phyloP scores from a whole-genome alignment of 1,284 basidiomycete genomes.

The Cryptococcus maquisensis region DNA sequence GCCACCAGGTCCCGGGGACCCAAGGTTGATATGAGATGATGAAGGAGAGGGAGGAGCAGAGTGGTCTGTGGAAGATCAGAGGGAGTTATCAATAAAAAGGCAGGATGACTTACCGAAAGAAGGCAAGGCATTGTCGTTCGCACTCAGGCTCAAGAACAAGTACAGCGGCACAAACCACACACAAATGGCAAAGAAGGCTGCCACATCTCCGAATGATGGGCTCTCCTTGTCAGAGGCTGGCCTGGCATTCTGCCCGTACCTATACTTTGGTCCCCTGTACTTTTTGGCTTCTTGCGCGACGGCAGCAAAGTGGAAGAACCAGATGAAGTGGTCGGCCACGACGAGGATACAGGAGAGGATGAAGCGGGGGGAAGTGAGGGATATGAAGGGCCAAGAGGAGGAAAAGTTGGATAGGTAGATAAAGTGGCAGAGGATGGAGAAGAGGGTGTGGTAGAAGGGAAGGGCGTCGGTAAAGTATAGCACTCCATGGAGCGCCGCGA shows the following conservation, averaged over 20 bases:
- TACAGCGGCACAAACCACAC: constrained; percentile 90
- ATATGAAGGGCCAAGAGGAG: constrained; percentile 79
- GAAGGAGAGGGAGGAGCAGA: constrained; percentile 28
- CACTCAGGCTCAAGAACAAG: constrained; percentile 85
- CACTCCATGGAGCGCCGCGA: constrained; percentile 71
- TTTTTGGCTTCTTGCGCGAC: constrained; percentile 55
- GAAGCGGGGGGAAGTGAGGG: constrained; percentile 75
- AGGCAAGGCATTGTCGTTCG: constrained; percentile 90
- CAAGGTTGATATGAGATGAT: constrained; percentile 29
- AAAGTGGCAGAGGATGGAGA: constrained; percentile 76
- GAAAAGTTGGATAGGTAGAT: constrained; percentile 91
- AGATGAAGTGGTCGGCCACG: constrained; percentile 81
- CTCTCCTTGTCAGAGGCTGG: constrained; percentile 27
- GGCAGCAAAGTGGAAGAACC: constrained; percentile 87
- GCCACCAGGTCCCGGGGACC: constrained; percentile 10
- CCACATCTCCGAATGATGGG: constrained; percentile 79
- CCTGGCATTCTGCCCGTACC: constrained; percentile 20
- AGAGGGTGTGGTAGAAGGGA: constrained; percentile 65
- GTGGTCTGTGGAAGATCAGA: constrained; percentile 1
- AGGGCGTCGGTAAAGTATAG: constrained; percentile 74
- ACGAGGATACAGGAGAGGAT: constrained; percentile 76
- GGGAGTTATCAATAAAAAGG: neutral
- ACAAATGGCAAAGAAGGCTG: constrained; percentile 86
- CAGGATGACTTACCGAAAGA: constrained; percentile 45
- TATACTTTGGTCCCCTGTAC: constrained; percentile 31